Evolutionary conservation across 768 basidiomycete genomes (phyloP).

Genomic region (Cystoderma amianthinum): DNA sequence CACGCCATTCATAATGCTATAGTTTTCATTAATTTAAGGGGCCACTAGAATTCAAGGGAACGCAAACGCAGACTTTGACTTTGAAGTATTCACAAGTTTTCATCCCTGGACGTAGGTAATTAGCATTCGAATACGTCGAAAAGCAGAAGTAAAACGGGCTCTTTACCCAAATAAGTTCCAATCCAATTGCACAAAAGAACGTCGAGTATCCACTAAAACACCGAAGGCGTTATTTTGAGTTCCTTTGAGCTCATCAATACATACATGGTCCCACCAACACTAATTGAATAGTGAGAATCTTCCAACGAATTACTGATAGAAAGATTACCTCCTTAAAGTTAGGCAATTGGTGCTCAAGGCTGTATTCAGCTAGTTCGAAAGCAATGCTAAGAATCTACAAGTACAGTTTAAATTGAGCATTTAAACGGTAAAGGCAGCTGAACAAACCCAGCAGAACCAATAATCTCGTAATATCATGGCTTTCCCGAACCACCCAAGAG

Average conservation of each 20-base stretch:
- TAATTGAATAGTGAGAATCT: conserved; percentile 20
- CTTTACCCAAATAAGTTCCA: conserved; percentile 74
- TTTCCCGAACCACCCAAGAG: conserved; percentile 88
- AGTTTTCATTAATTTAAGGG: conserved; percentile 8
- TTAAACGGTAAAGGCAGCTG: conserved; percentile 4
- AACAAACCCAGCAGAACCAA: conserved; percentile 86
- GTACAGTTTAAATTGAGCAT: conserved; percentile 7
- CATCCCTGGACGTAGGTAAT: conserved; percentile 55
- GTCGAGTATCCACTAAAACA: conserved; percentile 73
- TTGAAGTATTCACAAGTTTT: conserved; percentile 83
- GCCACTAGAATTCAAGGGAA: conserved; percentile 7
- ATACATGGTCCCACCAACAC: conserved; percentile 94
- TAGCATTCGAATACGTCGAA: background rate
- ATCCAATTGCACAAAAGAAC: conserved; percentile 86
- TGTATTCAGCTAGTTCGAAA: conserved; percentile 87
- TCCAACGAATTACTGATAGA: conserved; percentile 5
- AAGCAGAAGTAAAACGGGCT: conserved; percentile 4
- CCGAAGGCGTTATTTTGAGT: conserved; percentile 4
- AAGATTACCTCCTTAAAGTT: conserved; percentile 77
- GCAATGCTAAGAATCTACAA: conserved; percentile 77
- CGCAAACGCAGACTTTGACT: conserved; percentile 59
- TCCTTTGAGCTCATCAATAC: conserved; percentile 13
- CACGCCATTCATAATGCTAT: conserved; percentile 83
- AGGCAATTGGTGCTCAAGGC: conserved; percentile 79
- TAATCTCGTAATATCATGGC: conserved; percentile 87